Evolutionary conservation across 257 asterid genomes (phyloP).

Genomic region (Datura wrightii): DNA sequence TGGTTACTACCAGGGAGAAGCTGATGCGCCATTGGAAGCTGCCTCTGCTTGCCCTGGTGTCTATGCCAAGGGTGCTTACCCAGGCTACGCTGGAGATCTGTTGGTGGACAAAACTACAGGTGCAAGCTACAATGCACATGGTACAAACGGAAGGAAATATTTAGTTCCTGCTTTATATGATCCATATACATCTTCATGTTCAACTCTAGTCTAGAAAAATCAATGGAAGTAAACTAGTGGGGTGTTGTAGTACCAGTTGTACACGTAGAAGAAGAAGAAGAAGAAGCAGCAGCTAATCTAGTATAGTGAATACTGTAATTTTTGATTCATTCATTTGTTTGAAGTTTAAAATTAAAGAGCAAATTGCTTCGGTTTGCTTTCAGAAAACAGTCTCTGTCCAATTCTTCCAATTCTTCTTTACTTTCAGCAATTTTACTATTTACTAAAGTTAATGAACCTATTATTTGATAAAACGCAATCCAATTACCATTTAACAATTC

Average conservation of each 20-base stretch:
- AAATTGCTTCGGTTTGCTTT: background rate
- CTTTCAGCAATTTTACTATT: background rate
- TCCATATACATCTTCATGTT: conserved; percentile 65
- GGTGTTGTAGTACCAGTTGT: background rate
- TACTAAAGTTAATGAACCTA: background rate
- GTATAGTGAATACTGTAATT: conserved; percentile 25
- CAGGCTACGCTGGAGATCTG: conserved; percentile 75
- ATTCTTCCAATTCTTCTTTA: conserved; percentile 37
- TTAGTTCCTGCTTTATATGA: conserved; percentile 72
- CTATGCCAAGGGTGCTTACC: conserved; percentile 78
- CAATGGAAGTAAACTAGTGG: background rate
- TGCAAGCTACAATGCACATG: conserved; percentile 81
- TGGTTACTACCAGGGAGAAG: conserved; percentile 72
- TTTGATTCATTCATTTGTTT: conserved; percentile 33
- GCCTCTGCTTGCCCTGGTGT: conserved; percentile 82
- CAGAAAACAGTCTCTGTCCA: conserved; percentile 20
- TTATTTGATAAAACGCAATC: background rate
- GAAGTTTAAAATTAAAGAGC: background rate
- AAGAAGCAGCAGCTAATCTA: background rate
- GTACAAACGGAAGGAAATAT: conserved; percentile 63
- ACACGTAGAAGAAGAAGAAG: background rate
- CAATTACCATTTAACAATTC: background rate
- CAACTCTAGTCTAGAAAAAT: conserved; percentile 58
- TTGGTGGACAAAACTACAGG: conserved; percentile 65
- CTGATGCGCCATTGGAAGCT: conserved; percentile 72